Evolutionary conservation across 805 yeast genomes (phyloP), one percentile per base, ranked within the genome.

Genomic region (Candida corydali): DNA sequence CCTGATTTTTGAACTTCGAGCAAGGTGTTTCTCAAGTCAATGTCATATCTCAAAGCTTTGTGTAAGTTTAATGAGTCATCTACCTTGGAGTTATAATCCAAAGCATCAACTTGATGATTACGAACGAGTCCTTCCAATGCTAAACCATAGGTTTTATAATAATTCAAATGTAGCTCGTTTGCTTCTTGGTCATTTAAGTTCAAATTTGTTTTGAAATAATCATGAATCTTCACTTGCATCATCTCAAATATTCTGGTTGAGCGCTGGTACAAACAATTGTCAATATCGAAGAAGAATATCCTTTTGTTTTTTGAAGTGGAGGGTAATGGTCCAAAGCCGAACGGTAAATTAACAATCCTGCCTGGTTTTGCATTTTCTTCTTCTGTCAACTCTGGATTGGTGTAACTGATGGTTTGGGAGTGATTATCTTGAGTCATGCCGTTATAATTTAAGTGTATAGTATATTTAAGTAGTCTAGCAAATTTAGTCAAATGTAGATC

Each of bases 61-160:
- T 86, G 89, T 51, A 91, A 70, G 7, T 96, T 97, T 32, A 91
- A 68, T 0, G 96, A 80, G 55, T 91, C 98, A 61, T 91, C 98
- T 11, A 91, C 98, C 47, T 82, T 75, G 31, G 73, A 69, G 59
- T 91, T 91, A 62, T 91, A 91, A 46, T 86, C 93, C 59, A 91
- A 53, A 5, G 96, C 96, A 55, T 91, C 84, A 15, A 89, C 84
- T 44, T 78, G 77, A 50, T 78, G 80, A 47, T 75, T 65, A 43
- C 81, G 61, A 7, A 78, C 83, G 32, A 91, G 68, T 0, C 98
- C 98, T 59, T 91, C 96, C 35, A 91, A 77, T 0, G 98, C 97
- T 41, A 91, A 70, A 1, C 98, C 98, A 52, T 88, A 91, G 31
- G 83, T 82, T 49, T 76, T 76, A 56, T 91, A 93, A 63, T 91